Base-by-base conservation (phyloP, 2,329 filamentous ascomycete genomes). In the Gnomoniopsis sp. region DNA sequence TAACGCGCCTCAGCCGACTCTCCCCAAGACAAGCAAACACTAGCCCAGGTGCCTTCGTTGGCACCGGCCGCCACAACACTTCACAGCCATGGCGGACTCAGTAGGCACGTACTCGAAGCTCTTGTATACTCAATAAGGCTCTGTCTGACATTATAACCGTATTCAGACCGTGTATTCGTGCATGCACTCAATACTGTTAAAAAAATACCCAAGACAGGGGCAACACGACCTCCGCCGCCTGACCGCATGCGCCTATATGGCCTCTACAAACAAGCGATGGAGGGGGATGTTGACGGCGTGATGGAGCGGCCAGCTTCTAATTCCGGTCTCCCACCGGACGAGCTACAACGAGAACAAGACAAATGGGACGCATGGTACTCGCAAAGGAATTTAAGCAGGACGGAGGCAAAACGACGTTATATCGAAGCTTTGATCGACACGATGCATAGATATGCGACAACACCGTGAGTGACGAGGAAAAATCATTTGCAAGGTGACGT, bases 131-230 rank as follows among this genome's bases (percentile, higher is more conserved):
- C n/a, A 23, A 26, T 30, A 14, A 49, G 38, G 47, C 44, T 47
- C 53, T 23, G 47, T 47, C 51, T 61, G 44, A 62, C 55, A 3
- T 26, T 43, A 44, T 30, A 21, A 11, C 15, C 46, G 4, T 8
- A n/a, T 36, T 47, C 67, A 98, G 95, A 99, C 79, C 89, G 95
- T 76, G 95, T 99, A 71, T 99, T 99, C 75, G 93, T 96, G 73
- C 93, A 99, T 85, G 95, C 95, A 65, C 89, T 99, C 75, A 97
- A 96, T 77, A 98, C 95, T 23, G 93, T 99, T 69, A 97, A 97
- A 76, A 96, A 96, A 76, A 96, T 99, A 67, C 90, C 90, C 67
- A 93, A 95, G 70, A 96, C 93, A 19, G 93, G 95, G 63, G 91
- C 91, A 54, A 87, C 91, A 63, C 89, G 95, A 63, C 95, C 95